Evolutionary conservation across 2,329 filamentous ascomycete species (phyloP), one percentile per base, ranked within the genome.

Genomic region (Xylariaceae sp.): DNA sequence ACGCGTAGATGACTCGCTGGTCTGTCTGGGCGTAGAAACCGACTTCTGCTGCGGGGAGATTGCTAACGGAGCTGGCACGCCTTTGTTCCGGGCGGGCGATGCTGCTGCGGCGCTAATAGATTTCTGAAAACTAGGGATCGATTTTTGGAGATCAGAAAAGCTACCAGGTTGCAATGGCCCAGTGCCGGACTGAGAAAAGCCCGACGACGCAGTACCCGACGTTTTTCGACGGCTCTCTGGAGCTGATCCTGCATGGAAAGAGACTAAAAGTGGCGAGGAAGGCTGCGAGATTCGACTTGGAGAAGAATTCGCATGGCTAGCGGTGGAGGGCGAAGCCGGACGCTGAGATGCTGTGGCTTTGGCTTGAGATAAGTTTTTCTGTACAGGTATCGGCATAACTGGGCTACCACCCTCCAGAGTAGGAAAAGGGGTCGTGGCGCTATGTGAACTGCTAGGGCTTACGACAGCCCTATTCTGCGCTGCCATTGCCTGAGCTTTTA

Each of bases 191-290:
- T 91, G 87, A 0, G 91, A 94, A 42, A 94, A 76, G 54, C 83
- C 88, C 3, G 91, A 95, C 3, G 91, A 94, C 1, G 89, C 89
- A 60, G 88, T 92, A 66, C 89, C 95, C 3, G 94, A 97, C 5
- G 89, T 90, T 74, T 99, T 99, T 45, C 94, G 84, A 56, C 92
- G 84, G 41, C 76, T 74, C 55, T 97, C 92, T 49, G 84, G 81
- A 51, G 86, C 84, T 62, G 89, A 88, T 5, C 88, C 88, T 12
- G 92, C 89, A 55, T 92, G 90, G 70, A 99, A 99, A 5, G 94
- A 95, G 8, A 97, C 88, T n/a, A 97, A 78, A n/a, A 99, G 76
- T 0, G 94, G 94, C 5, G 90, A 95, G 0, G 89, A 92, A 3
- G 94, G 80, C 62, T 84, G 80, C 1, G 80, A 99, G 3, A 82